These are phyloP conservation scores for Exobasidium cylindrosporum DNA, from an alignment of 1,284 basidiomycete species.

Conservation along the genomic window DNA sequence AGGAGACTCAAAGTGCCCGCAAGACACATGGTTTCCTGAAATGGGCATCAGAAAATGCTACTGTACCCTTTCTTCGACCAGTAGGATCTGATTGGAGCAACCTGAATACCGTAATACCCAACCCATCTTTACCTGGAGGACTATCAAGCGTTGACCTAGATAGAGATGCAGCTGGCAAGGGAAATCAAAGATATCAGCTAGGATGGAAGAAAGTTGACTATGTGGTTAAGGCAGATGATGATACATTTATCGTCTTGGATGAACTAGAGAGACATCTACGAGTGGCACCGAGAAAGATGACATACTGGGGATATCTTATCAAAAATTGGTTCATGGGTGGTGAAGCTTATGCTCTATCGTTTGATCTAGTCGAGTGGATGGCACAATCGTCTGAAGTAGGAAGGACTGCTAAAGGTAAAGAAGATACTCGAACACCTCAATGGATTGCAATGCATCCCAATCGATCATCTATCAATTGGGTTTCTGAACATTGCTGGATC, in stretches of 20 bases:
- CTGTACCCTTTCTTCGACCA: slow-evolving; percentile 66
- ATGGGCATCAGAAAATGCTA: slow-evolving; percentile 86
- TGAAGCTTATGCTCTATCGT: slow-evolving; percentile 86
- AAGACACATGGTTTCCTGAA: slow-evolving; percentile 78
- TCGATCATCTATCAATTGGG: slow-evolving; percentile 76
- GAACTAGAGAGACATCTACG: slow-evolving; percentile 53
- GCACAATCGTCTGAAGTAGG: slow-evolving; percentile 71
- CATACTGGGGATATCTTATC: slow-evolving; percentile 66
- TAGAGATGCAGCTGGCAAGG: background rate
- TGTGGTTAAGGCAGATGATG: slow-evolving; percentile 54
- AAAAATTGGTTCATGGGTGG: slow-evolving; percentile 95
- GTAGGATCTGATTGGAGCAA: slow-evolving; percentile 10
- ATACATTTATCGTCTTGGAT: slow-evolving; percentile 48
- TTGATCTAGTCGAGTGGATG: slow-evolving; percentile 84
- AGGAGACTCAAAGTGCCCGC: slow-evolving; percentile 88
- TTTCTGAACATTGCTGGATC: slow-evolving; percentile 91
- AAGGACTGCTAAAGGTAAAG: slow-evolving; percentile 73
- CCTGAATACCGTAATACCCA: slow-evolving; percentile 1
- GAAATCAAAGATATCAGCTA: slow-evolving; percentile 29
- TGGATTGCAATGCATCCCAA: slow-evolving; percentile 91
- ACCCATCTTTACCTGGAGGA: background rate
- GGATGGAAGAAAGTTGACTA: slow-evolving; percentile 54
- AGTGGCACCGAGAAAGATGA: slow-evolving; percentile 43
- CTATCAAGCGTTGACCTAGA: background rate
- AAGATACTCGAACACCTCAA: slow-evolving; percentile 87